A percentile compares a stretch with the other conserved stretches of the same genome.
phyloP scores from a whole-genome alignment of 176 grass and related monocot species.

The Musa troglodytarum region DNA sequence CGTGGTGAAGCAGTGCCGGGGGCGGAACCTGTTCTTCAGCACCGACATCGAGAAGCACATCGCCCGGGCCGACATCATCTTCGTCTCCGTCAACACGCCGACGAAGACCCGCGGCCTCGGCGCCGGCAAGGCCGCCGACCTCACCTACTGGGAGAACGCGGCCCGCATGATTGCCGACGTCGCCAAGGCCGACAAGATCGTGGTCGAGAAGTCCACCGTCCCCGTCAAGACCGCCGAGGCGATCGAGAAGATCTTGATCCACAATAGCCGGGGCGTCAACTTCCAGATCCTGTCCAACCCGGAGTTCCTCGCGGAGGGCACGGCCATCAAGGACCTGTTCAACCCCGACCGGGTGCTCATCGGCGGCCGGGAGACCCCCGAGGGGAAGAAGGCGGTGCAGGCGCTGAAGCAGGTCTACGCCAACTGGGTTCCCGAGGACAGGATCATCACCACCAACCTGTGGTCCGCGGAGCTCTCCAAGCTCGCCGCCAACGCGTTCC shows the following conservation, averaged over 20 bases:
- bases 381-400: slow-evolving; percentile 11
- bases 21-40: slow-evolving; percentile 21
- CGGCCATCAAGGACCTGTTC: slow-evolving; percentile 14
- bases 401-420: slow-evolving; percentile 14
- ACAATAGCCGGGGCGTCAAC: slow-evolving; percentile 14
- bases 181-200: slow-evolving; percentile 11
- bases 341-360: slow-evolving; percentile 16
- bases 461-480: slow-evolving; percentile 24
- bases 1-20: slow-evolving; percentile 15
- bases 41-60: slow-evolving; percentile 10
- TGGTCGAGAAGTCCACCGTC: slow-evolving; percentile 19
- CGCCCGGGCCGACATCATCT: slow-evolving; percentile 11
- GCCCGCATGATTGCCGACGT: slow-evolving; percentile 19
- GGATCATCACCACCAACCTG: slow-evolving; percentile 15
- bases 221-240: slow-evolving; percentile 18
- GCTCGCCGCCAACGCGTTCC: slow-evolving; percentile 21
- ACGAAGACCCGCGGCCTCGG: slow-evolving; percentile 19
- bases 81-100: slow-evolving; percentile 18
- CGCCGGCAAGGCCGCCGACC: slow-evolving; percentile 18
- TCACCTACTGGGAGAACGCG: slow-evolving; percentile 24
- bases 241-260: slow-evolving; percentile 19
- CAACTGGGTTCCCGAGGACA: slow-evolving; percentile 16
- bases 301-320: slow-evolving; percentile 21
- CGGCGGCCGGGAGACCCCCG: slow-evolving; percentile 12
- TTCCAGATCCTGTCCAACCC: slow-evolving; percentile 17